A percentile compares a stretch with the other conserved stretches of the same genome.
Conservation (phyloP, 2,329 filamentous ascomycete species). For the Clonostachys rosea region DNA sequence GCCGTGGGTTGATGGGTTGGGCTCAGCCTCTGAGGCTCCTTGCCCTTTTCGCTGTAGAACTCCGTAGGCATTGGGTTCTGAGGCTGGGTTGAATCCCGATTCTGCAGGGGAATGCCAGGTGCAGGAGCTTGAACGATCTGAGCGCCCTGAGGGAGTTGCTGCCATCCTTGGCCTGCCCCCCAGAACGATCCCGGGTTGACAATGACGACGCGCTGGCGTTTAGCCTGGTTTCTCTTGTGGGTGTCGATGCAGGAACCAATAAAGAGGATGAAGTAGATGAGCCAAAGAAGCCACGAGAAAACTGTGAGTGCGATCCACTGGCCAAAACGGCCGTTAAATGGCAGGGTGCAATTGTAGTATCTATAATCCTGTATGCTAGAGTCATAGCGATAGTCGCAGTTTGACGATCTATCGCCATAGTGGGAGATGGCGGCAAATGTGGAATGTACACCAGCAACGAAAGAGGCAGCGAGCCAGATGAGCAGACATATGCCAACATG, state of each 20-base stretch:
- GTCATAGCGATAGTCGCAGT: conserved; percentile 6
- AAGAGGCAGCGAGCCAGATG: conserved; percentile 27
- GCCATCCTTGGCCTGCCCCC: conserved; percentile 20
- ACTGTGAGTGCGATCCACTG: conserved; percentile 11
- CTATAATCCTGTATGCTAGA: conserved; percentile 4
- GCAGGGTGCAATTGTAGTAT: conserved; percentile 2
- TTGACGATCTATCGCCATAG: not conserved
- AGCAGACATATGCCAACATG: conserved; percentile 36
- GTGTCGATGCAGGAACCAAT: conserved; percentile 32
- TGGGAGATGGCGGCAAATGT: conserved; percentile 4
- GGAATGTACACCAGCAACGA: conserved; percentile 15
- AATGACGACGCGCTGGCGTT: conserved; percentile 13
- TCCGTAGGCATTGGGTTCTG: too few species aligned
- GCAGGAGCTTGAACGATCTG: too few species aligned
- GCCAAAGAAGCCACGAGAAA: conserved; percentile 14
- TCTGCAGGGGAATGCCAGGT: too few species aligned
- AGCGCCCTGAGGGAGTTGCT: conserved; percentile 12
- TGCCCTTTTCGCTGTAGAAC: too few species aligned
- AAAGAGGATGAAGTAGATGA: conserved; percentile 31
- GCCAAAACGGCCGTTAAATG: conserved; percentile 2
- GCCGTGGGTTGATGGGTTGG: too few species aligned
- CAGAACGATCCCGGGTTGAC: conserved; percentile 18
- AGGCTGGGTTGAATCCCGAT: too few species aligned
- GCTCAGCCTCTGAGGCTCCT: too few species aligned
- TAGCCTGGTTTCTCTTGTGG: conserved; percentile 16